These are phyloP conservation scores for Flagelloscypha sp. DNA, from an alignment of 768 basidiomycete species.

Conservation along the genomic window DNA sequence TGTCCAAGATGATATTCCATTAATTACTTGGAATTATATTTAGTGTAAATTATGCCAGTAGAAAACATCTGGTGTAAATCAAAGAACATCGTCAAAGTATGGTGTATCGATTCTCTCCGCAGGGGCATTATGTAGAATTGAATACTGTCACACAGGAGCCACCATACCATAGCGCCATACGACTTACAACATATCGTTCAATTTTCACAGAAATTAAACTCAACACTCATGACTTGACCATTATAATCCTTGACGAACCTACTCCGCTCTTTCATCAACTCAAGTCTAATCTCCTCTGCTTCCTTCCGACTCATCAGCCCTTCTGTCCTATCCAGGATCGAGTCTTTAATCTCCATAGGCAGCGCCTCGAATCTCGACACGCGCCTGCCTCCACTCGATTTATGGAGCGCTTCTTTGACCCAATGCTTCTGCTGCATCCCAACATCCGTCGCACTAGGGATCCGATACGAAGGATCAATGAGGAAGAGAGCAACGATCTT, in stretches of 20 bases:
- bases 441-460: slow-evolving; percentile 24
- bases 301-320: slow-evolving; percentile 17
- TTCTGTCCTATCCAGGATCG: slow-evolving; percentile 16
- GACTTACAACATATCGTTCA: no score
- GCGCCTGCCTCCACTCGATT: slow-evolving; percentile 1
- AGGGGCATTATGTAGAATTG: no score
- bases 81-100: no score
- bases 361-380: slow-evolving; percentile 11
- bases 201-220: slow-evolving; percentile 21
- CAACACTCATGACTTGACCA: slow-evolving; percentile 6
- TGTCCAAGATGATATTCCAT: no score
- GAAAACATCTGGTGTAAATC: no score
- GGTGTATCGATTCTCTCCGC: no score
- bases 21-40: no score
- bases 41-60: no score
- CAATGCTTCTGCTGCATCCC: slow-evolving; percentile 25
- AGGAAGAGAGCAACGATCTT: slow-evolving; percentile 32
- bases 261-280: slow-evolving; percentile 25
- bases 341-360: slow-evolving; percentile 19
- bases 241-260: slow-evolving; percentile 14
- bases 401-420: slow-evolving; percentile 12
- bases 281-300: slow-evolving; percentile 21
- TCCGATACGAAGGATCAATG: slow-evolving; percentile 22
- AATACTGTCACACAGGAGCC: no score
- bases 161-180: no score